Evolutionary conservation across 2,329 filamentous ascomycete species (phyloP).

Genomic region (Endocalyx cinctus): DNA sequence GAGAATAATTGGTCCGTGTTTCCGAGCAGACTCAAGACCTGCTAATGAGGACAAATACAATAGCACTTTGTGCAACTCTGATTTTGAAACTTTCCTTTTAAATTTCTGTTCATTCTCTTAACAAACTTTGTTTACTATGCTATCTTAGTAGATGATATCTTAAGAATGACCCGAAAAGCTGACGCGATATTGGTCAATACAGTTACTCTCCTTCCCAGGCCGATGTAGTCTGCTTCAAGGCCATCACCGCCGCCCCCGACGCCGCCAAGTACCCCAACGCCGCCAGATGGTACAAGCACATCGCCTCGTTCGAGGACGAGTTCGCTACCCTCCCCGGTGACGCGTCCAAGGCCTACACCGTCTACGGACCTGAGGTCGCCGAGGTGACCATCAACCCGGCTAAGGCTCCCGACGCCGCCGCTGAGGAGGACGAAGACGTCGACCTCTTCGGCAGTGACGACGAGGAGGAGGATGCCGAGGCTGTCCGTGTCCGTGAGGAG

Average conservation of each 20-base stretch:
- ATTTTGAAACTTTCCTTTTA: constrained; percentile 13
- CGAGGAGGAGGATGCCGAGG: constrained; percentile 91
- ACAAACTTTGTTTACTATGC: too few species aligned
- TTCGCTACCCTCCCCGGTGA: constrained; percentile 89
- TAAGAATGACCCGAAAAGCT: too few species aligned
- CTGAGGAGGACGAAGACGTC: constrained; percentile 82
- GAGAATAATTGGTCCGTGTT: constrained; percentile 79
- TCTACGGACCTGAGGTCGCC: constrained; percentile 80
- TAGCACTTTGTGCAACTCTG: constrained; percentile 33
- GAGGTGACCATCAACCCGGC: constrained; percentile 81
- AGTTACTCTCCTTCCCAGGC: constrained; percentile 76
- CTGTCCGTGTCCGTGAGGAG: constrained; percentile 77
- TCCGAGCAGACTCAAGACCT: constrained; percentile 76
- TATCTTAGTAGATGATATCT: too few species aligned
- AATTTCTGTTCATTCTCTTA: constrained; percentile 1
- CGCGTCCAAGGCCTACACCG: constrained; percentile 79
- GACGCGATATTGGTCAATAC: too few species aligned
- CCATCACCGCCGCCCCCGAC: constrained; percentile 68
- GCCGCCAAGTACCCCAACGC: constrained; percentile 87
- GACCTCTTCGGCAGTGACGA: constrained; percentile 92
- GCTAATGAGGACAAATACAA: constrained; percentile 38
- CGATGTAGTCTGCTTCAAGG: constrained; percentile 94
- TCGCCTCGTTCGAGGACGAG: constrained; percentile 86
- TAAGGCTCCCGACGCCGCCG: constrained; percentile 65
- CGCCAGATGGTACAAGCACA: constrained; percentile 99